phyloP scores from a whole-genome alignment of 2,329 filamentous ascomycete species.

The Fusarium hostae region DNA sequence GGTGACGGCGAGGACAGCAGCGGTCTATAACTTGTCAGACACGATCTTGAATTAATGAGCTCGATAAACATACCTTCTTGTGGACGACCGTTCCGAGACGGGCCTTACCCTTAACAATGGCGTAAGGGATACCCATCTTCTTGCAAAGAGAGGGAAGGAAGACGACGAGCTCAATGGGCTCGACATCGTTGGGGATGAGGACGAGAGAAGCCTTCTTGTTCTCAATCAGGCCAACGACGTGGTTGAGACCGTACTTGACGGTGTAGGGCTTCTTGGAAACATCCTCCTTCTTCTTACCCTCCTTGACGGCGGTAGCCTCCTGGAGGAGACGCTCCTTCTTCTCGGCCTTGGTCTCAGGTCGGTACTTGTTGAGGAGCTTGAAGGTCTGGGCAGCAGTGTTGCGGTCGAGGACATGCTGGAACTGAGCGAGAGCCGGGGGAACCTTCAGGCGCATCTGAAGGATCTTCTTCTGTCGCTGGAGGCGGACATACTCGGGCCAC shows the following conservation, averaged over 20 bases:
- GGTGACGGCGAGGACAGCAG: slow-evolving; percentile 93
- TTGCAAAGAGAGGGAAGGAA: slow-evolving; percentile 99
- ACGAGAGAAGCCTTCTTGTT: slow-evolving; percentile 99
- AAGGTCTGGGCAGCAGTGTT: slow-evolving; percentile 97
- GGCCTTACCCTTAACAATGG: slow-evolving; percentile 99
- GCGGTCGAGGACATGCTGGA: slow-evolving; percentile 96
- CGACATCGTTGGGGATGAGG: slow-evolving; percentile 98
- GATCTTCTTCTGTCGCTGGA: slow-evolving; percentile 95
- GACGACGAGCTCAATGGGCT: slow-evolving; percentile 99
- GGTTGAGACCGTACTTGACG: slow-evolving; percentile 99
- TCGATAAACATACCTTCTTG: slow-evolving; percentile 81
- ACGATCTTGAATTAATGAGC: no score
- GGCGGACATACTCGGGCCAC: slow-evolving; percentile 99
- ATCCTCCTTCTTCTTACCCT: slow-evolving; percentile 99
- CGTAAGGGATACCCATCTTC: slow-evolving; percentile 99
- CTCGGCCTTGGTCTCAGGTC: slow-evolving; percentile 97
- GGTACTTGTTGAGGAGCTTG: slow-evolving; percentile 99
- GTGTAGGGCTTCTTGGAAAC: slow-evolving; percentile 99
- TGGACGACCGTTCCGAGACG: slow-evolving; percentile 98
- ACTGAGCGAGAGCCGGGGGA: slow-evolving; percentile 95
- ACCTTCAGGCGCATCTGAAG: slow-evolving; percentile 99
- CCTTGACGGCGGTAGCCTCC: slow-evolving; percentile 96
- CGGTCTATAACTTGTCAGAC: slow-evolving; percentile 75
- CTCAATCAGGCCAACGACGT: slow-evolving; percentile 96
- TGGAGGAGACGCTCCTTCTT: slow-evolving; percentile 99